Evolutionary conservation across 352 stramenopile genomes (phyloP), one percentile per base, ranked within the genome.

Genomic region (Globisporangium splendens): DNA sequence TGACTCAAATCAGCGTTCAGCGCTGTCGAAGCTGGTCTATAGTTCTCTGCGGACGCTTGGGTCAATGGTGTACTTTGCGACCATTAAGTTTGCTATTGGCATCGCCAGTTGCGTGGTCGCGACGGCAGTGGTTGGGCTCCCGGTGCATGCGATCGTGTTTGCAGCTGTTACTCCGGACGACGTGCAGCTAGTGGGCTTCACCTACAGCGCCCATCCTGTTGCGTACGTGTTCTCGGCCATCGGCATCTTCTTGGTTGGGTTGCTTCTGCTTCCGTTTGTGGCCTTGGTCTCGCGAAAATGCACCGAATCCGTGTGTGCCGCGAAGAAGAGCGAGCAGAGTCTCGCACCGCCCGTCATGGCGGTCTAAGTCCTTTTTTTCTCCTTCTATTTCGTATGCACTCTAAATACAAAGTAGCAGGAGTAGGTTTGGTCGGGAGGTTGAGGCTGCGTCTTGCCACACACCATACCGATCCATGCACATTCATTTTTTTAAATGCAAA

Each of bases 1-100:
- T 15, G 65, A 39, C 15, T 62, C 61, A 39, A 66, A 65, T 24
- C 5, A 4, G 61, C 35, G n/a, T 59, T 62, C 13, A 50, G 24
- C 24, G 24, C 24, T 46, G 8, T 46, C 61, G 3, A 57, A 59
- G 14, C 35, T 73, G 0, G 47, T 68, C 15, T 73, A 67, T 55
- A 17, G 70, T 5, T 71, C 69, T 21, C 69, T 62, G 8, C 69
- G 60, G 51, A 69, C 59, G 43, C 15, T 76, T 46, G 49, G 63
- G 0, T 62, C 61, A 46, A 77, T 86, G 53, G 31, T 81, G 39
- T 83, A 86, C 63, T 75, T 83, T 39, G 43, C 39, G 8, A 74
- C 66, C 8, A 35, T 81, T 41, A 86, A 86, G 61, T 68, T 86
- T 46, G 63, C 50, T 3, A 31, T 76, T 24, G 73, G 67, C 0